A percentile compares a stretch with the other conserved stretches of the same genome.
These are phyloP conservation scores for Nicotiana sylvestris DNA, from an alignment of 257 asterid genomes.

Conservation along the genomic window DNA sequence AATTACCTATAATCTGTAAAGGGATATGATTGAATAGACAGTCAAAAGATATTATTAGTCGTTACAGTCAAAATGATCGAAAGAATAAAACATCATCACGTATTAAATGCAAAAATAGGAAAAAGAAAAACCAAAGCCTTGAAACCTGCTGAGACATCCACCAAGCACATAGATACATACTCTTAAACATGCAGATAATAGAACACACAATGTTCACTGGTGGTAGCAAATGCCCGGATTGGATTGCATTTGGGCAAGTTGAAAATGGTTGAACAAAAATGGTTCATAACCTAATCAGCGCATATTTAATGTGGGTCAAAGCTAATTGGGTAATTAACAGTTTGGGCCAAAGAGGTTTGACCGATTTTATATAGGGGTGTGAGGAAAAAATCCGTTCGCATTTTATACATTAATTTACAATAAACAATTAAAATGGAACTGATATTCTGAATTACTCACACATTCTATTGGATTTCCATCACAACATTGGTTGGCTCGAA, in stretches of 20 bases:
- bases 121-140: neutral
- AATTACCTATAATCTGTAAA: slow-evolving; percentile 26
- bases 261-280: neutral
- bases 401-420: neutral
- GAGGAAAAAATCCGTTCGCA: neutral
- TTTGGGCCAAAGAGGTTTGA: neutral
- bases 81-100: neutral
- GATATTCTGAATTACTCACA: neutral
- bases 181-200: neutral
- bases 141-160: neutral
- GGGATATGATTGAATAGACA: slow-evolving; percentile 13
- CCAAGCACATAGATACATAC: neutral
- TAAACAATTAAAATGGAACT: neutral
- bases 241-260: neutral
- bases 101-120: neutral
- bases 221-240: neutral
- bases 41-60: slow-evolving; percentile 1
- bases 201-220: neutral
- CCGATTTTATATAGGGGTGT: neutral
- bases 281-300: neutral
- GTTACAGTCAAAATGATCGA: neutral
- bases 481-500: neutral
- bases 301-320: neutral
- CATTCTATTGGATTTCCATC: neutral
- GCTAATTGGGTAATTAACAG: neutral